These are phyloP conservation scores for Thraustotheca clavata DNA, from an alignment of 352 stramenopile genomes.

Conservation along the genomic window DNA sequence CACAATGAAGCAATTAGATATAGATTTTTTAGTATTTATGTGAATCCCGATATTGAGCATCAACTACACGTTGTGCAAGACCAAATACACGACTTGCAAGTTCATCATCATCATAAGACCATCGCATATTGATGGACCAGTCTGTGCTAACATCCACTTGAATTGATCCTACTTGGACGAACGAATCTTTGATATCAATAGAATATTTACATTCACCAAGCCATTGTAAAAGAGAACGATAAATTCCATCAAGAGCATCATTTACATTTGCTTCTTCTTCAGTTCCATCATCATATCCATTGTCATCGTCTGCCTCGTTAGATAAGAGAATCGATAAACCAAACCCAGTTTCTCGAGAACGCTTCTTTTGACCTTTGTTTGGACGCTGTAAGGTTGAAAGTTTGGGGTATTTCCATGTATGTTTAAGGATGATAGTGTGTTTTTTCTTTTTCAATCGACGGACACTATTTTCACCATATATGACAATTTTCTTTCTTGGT, in stretches of 20 bases:
- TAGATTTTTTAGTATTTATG: background rate
- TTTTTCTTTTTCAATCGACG: constrained; percentile 81
- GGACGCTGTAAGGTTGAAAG: constrained; percentile 35
- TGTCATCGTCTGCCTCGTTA: constrained; percentile 57
- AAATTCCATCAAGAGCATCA: constrained; percentile 39
- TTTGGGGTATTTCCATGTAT: constrained; percentile 77
- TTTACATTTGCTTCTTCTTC: constrained; percentile 59
- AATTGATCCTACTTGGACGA: constrained; percentile 67
- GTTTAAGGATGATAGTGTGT: constrained; percentile 66
- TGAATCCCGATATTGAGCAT: constrained; percentile 39
- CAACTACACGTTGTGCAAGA: constrained; percentile 74
- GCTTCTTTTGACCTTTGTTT: constrained; percentile 39
- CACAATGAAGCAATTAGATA: no score
- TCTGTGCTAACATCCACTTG: constrained; percentile 54
- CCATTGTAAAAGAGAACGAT: constrained; percentile 47
- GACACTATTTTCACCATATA: constrained; percentile 51
- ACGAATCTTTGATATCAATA: constrained; percentile 28
- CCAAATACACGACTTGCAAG: constrained; percentile 69
- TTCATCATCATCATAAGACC: constrained; percentile 77
- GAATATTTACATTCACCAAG: constrained; percentile 43
- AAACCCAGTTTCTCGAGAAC: constrained; percentile 40
- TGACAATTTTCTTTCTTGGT: constrained; percentile 64
- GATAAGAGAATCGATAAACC: constrained; percentile 75
- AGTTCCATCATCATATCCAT: constrained; percentile 54
- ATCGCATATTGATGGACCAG: constrained; percentile 79